Evolutionary conservation across 768 basidiomycete species (phyloP), one percentile per base, ranked within the genome.

Genomic region (Tremella mesenterica): DNA sequence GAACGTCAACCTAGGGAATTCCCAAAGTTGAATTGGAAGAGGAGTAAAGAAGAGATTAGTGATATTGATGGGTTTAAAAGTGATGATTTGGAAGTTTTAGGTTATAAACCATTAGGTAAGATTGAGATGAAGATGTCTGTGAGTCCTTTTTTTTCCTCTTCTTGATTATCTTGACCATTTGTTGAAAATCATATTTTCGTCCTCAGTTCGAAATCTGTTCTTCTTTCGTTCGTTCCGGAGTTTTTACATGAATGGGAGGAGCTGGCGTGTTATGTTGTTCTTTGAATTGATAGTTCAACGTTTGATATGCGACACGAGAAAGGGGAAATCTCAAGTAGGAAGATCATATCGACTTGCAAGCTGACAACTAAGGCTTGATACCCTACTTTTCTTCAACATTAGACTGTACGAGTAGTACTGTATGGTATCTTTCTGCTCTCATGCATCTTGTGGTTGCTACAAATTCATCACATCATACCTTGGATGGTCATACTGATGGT

Each of bases 61-160:
- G 48, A 26, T 3, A 86, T 97, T 36, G 91, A 95, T 70, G 84
- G 83, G 50, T 89, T 93, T 66, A 77, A 75, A 52, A 80, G 78
- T 48, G 80, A 80, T n/a, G 92, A 96, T 72, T 81, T 95, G 52
- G 79, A 83, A 48, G 81, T 97, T 9, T 85, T 88, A 52, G 87
- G 88, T 2, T 96, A 96, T 67, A 78, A 86, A 57, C 84, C 87
- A 9, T 81, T 89, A 71, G 84, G 84, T 1, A 78, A 80, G 58
- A 88, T 96, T 63, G 78, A 85, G 27, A 95, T 95, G 91, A 90
- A 91, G 77, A 95, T 96, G 93, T 90, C 86, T 71, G 88, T 70
- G 54, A 67, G 68, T 64, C 14, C 23, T 41, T 8, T 4, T 41
- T 4, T 5, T 14, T 5, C 14, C 8, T 41, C 38, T 4, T 5